phyloP scores from a whole-genome alignment of 345 rosid species.

The Brassica napus region DNA sequence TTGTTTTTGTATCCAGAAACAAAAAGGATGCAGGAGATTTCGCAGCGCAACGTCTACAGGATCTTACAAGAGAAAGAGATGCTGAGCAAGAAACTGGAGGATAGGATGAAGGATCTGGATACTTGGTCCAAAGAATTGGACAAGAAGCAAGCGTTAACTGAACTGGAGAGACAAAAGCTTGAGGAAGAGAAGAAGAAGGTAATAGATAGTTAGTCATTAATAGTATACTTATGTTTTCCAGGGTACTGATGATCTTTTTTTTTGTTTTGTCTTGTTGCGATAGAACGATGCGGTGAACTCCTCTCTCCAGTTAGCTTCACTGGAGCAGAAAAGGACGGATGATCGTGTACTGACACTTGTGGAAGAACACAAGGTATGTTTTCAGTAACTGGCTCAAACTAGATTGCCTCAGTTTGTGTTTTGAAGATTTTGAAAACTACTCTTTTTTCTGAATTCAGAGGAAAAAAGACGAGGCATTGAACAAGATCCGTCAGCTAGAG shows the following conservation, averaged over 20 bases:
- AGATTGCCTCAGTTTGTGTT: not conserved
- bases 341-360: constrained; percentile 68
- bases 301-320: constrained; percentile 79
- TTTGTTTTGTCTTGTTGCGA: constrained; percentile 23
- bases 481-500: constrained; percentile 65
- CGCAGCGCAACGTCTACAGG: constrained; percentile 60
- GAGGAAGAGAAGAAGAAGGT: constrained; percentile 84
- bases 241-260: constrained; percentile 23
- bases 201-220: constrained; percentile 10
- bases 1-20: constrained; percentile 52
- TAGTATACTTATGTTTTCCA: constrained; percentile 19
- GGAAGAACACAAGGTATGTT: constrained; percentile 75
- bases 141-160: constrained; percentile 76
- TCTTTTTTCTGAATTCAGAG: constrained; percentile 52
- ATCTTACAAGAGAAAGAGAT: constrained; percentile 67
- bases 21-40: constrained; percentile 64
- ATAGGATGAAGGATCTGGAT: constrained; percentile 54
- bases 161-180: constrained; percentile 78
- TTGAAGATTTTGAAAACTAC: not conserved
- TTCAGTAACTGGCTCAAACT: constrained; percentile 10
- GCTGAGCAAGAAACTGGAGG: constrained; percentile 59
- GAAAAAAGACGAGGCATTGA: constrained; percentile 68
- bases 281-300: constrained; percentile 60
- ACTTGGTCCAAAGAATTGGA: constrained; percentile 67
- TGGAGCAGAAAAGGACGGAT: constrained; percentile 74